These are phyloP conservation scores for Anisogramma anomala DNA, from an alignment of 2,329 filamentous ascomycete species.

Conservation along the genomic window DNA sequence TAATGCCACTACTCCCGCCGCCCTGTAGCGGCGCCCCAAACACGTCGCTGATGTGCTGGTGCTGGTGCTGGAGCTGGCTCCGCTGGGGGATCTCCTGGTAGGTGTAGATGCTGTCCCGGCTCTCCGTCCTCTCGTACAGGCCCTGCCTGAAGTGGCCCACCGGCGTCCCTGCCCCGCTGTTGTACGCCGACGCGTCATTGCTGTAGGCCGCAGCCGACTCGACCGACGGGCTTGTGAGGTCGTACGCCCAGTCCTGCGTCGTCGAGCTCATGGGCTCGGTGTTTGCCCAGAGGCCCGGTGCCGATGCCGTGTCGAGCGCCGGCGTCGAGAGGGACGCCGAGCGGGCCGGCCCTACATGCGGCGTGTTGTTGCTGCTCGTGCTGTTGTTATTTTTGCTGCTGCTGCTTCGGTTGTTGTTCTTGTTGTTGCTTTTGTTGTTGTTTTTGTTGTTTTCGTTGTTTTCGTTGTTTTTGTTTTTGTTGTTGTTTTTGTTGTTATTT, in stretches of 20 bases:
- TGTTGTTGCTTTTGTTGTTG: too few relatives aligned
- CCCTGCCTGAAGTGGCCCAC: slow-evolving; percentile 4
- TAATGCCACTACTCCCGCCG: not conserved
- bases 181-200: slow-evolving; percentile 8
- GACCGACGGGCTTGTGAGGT: slow-evolving; percentile 9
- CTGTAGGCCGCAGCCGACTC: slow-evolving; percentile 6
- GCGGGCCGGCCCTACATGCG: not conserved
- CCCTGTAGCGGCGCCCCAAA: not conserved
- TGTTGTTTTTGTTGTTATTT: too few relatives aligned
- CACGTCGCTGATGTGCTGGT: slow-evolving; percentile 3
- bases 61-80: slow-evolving; percentile 4
- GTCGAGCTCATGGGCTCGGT: slow-evolving; percentile 3
- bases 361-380: not conserved
- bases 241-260: slow-evolving; percentile 13
- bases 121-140: slow-evolving; percentile 9
- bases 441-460: too few relatives aligned
- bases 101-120: slow-evolving; percentile 7
- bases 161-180: slow-evolving; percentile 11
- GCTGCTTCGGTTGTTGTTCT: too few relatives aligned
- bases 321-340: slow-evolving; percentile 5
- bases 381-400: too few relatives aligned
- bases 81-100: slow-evolving; percentile 8
- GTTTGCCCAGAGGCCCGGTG: slow-evolving; percentile 3
- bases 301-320: slow-evolving; percentile 4
- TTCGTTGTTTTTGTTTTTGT: too few relatives aligned